phyloP scores from a whole-genome alignment of 2,329 filamentous ascomycete species.

The Scedosporium apiospermum region DNA sequence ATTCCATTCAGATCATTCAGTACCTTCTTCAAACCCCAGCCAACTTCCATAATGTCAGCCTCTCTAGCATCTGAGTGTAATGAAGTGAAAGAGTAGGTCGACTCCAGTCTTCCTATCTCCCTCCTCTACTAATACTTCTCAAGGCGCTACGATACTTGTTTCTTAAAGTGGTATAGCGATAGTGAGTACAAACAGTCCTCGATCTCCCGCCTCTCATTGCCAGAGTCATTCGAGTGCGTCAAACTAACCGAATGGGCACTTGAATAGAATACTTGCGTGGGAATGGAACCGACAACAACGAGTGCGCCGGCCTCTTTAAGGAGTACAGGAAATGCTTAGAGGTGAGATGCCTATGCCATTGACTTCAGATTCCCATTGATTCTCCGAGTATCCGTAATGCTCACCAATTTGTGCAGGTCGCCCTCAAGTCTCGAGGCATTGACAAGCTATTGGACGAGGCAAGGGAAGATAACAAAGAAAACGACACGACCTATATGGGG shows the following conservation, averaged over 20 bases:
- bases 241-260: slow-evolving; percentile 1
- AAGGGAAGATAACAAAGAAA: slow-evolving; percentile 79
- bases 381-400: not conserved
- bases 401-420: slow-evolving; percentile 47
- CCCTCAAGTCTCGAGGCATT: slow-evolving; percentile 80
- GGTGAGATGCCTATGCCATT: slow-evolving; percentile 37
- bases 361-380: not conserved
- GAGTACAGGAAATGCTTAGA: slow-evolving; percentile 81
- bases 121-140: slow-evolving; percentile 8
- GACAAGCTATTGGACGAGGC: slow-evolving; percentile 90
- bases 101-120: not conserved
- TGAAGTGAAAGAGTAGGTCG: slow-evolving; percentile 79
- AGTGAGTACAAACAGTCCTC: slow-evolving; percentile 45
- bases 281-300: slow-evolving; percentile 67
- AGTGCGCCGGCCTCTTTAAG: slow-evolving; percentile 78
- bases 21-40: not conserved
- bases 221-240: no score
- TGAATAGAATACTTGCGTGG: slow-evolving; percentile 76
- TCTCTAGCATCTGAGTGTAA: slow-evolving; percentile 94
- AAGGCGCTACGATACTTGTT: slow-evolving; percentile 93
- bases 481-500: slow-evolving; percentile 48
- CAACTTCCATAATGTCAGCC: slow-evolving; percentile 61
- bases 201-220: no score
- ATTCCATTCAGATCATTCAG: not conserved
- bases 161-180: slow-evolving; percentile 98